Percentiles rank a stretch among this genome's conserved stretches.
These are phyloP conservation scores for Pyrus hybrid DNA, from an alignment of 331 rosid species.

Conservation along the genomic window DNA sequence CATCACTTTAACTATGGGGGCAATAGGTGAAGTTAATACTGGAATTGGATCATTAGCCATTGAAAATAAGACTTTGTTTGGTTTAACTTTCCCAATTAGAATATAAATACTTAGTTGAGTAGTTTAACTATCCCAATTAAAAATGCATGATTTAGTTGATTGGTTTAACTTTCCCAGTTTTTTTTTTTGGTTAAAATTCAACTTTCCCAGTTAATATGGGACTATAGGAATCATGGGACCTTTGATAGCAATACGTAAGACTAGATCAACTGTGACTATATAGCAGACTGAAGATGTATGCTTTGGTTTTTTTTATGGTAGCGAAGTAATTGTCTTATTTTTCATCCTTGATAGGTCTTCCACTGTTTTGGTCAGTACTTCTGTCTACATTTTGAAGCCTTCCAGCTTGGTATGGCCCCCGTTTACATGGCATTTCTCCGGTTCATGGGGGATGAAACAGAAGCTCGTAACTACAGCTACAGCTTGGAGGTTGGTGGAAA, in stretches of 20 bases:
- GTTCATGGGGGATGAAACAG: constrained; percentile 75
- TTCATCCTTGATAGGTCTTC: constrained; percentile 44
- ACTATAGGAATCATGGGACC: background rate
- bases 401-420: constrained; percentile 76
- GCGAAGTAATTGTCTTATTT: constrained; percentile 11
- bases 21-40: background rate
- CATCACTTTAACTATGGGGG: background rate
- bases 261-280: background rate
- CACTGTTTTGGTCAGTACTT: constrained; percentile 73
- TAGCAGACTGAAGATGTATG: background rate
- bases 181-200: no score
- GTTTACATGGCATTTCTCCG: no score
- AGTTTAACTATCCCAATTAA: no score
- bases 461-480: constrained; percentile 61
- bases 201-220: background rate
- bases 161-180: background rate
- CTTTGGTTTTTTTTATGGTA: background rate
- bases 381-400: constrained; percentile 81
- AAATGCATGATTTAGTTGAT: background rate
- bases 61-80: background rate
- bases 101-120: no score
- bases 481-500: constrained; percentile 72
- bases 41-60: background rate
- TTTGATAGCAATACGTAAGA: background rate
- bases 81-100: background rate